Evolutionary conservation across 1,139 yeast species (phyloP).

Genomic region (Debaryomyces fabryi): DNA sequence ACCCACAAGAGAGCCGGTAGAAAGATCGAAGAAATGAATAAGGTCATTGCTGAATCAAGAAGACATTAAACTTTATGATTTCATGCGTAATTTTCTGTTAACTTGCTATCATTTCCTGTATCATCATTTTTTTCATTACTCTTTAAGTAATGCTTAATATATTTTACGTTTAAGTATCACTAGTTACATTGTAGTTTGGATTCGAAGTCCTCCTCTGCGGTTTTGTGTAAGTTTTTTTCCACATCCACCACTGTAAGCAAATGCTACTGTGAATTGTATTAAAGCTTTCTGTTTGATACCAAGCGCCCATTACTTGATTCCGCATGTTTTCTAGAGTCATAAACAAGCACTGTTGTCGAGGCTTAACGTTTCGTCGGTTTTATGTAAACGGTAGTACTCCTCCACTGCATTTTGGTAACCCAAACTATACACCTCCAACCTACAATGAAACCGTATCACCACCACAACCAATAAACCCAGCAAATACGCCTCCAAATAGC

Average conservation of each 20-base stretch:
- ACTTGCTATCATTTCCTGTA: constrained; percentile 10
- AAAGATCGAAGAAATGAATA: constrained; percentile 98
- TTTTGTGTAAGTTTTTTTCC: constrained; percentile 13
- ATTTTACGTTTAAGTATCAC: constrained; percentile 10
- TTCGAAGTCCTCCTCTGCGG: background rate
- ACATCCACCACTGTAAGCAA: background rate
- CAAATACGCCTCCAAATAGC: background rate
- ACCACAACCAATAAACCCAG: background rate
- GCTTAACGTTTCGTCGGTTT: constrained; percentile 6
- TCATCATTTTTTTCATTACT: constrained; percentile 12
- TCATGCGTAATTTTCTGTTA: constrained; percentile 4
- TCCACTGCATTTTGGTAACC: constrained; percentile 23
- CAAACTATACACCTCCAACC: constrained; percentile 19
- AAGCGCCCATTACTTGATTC: background rate
- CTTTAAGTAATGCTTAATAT: constrained; percentile 11
- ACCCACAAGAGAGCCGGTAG: constrained; percentile 99
- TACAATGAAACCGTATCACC: constrained; percentile 13
- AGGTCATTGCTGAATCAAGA: constrained; percentile 97
- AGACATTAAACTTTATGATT: constrained; percentile 49
- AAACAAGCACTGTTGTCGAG: constrained; percentile 8
- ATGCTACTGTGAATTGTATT: background rate
- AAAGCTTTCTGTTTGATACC: background rate
- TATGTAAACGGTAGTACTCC: constrained; percentile 12
- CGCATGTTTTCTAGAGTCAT: constrained; percentile 9
- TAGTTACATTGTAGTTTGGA: background rate